Evolutionary conservation across 2,329 filamentous ascomycete genomes (phyloP), one percentile per base, ranked within the genome.

Genomic region (Aurifilum marmelostoma): DNA sequence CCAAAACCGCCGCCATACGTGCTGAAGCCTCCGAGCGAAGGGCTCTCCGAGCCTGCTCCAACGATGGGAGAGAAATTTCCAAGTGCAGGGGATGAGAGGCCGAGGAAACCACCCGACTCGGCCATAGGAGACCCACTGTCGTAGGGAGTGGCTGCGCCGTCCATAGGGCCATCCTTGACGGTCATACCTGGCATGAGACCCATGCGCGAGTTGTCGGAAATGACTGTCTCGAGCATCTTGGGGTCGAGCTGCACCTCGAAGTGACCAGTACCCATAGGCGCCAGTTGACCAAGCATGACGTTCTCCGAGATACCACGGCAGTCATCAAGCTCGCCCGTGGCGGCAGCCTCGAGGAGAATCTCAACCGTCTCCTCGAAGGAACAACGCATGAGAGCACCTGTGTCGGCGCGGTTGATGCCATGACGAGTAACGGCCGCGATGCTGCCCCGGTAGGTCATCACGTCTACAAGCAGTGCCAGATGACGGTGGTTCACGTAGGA

Each of bases 331-430:
- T 99, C 96, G 78, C 96, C 96, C 64, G 93, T 93, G 21, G 94
- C 93, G 32, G 96, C 96, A 71, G 96, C 97, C 78, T 99, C 96
- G 27, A 99, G 89, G 66, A 99, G 85, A 84, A 99, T 99, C 78
- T 99, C 97, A 54, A 99, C 96, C 0, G 96, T 99, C 80, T 99
- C 97, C 82, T 99, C 96, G 82, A 99, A 99, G 1, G 96, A 99
- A 85, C 97, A 99, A 80, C 96, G 92, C 96, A 99, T 99, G 75
- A 99, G 86, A 12, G 96, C 97, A 84, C 96, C 96, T 71, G 97
- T 99, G 78, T 99, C 96, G 34, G 95, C 93, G 75, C 96, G 90
- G 84, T 99, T 99, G 84, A 99, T 99, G 82, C 96, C 96, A 78
- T 99, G 96, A 81, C 96, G 92, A 67, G 96, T 99, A 72, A 99